A percentile compares a stretch with the other conserved stretches of the same genome.
Conservation (phyloP, 441 rosid species). For the Hura crepitans region DNA sequence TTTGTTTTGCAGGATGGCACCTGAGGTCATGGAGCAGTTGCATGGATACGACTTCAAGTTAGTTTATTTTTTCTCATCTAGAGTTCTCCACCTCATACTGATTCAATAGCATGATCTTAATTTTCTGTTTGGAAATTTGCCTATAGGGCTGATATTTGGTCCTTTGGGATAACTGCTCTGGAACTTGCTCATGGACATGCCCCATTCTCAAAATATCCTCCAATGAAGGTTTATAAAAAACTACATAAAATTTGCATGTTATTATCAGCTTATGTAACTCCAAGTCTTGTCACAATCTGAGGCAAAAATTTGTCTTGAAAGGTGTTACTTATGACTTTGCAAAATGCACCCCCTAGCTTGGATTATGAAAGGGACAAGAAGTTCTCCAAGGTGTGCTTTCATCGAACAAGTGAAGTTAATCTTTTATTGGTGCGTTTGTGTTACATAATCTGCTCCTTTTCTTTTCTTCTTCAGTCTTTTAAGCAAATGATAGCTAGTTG, state of each 20-base stretch:
- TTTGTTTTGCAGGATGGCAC: constrained; percentile 83
- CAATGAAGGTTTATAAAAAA: constrained; percentile 72
- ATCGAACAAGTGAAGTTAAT: constrained; percentile 5
- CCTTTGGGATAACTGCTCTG: constrained; percentile 93
- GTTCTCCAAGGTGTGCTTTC: constrained; percentile 70
- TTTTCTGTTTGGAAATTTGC: constrained; percentile 30
- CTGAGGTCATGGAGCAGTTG: constrained; percentile 98
- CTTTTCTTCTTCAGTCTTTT: constrained; percentile 59
- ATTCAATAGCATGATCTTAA: constrained; percentile 22
- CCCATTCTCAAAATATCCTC: constrained; percentile 96
- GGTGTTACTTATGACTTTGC: constrained; percentile 99
- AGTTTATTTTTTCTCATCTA: constrained; percentile 29
- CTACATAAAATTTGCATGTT: constrained; percentile 14
- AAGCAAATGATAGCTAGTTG: constrained; percentile 99
- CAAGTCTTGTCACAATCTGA: constrained; percentile 27
- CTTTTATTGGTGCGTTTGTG: background rate
- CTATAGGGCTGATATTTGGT: constrained; percentile 97
- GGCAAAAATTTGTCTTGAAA: constrained; percentile 29
- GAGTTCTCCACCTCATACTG: constrained; percentile 14
- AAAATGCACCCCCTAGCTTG: constrained; percentile 96
- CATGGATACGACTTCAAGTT: constrained; percentile 98
- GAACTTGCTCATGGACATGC: constrained; percentile 99
- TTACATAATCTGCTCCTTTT: constrained; percentile 1
- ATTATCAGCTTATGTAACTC: background rate
- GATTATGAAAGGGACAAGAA: constrained; percentile 93